Evolutionary conservation across 768 basidiomycete genomes (phyloP).

Genomic region (Astraeus odoratus): DNA sequence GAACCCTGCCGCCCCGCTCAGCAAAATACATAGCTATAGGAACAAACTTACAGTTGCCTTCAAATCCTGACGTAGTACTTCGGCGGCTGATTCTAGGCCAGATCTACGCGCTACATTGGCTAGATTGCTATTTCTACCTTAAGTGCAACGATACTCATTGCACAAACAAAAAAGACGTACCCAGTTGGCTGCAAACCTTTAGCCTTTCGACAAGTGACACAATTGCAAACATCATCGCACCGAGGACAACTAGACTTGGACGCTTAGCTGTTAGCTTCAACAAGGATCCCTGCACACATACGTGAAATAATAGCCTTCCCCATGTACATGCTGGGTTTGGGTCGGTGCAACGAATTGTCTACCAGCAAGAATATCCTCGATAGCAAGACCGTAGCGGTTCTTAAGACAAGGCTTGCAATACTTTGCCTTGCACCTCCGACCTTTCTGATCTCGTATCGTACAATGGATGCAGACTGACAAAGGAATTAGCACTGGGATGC

Average conservation of each 20-base stretch:
- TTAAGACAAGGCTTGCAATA: slow-evolving; percentile 63
- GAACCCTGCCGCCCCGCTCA: slow-evolving; percentile 18
- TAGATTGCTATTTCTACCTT: slow-evolving; percentile 29
- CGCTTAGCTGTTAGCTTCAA: slow-evolving; percentile 9
- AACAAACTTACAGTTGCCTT: slow-evolving; percentile 22
- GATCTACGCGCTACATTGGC: slow-evolving; percentile 30
- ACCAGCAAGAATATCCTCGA: slow-evolving; percentile 38
- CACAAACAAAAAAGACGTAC: slow-evolving; percentile 29
- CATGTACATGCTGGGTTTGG: slow-evolving; percentile 22
- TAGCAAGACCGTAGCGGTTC: slow-evolving; percentile 49
- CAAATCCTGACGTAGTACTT: slow-evolving; percentile 28
- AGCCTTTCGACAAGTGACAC: slow-evolving; percentile 55
- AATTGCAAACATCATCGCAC: slow-evolving; percentile 64
- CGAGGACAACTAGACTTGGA: slow-evolving; percentile 51
- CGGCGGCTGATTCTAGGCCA: slow-evolving; percentile 33
- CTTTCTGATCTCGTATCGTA: slow-evolving; percentile 27
- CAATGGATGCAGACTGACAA: slow-evolving; percentile 31
- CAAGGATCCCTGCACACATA: slow-evolving; percentile 19
- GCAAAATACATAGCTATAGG: neutral
- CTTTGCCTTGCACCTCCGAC: slow-evolving; percentile 45
- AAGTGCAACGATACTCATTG: slow-evolving; percentile 6
- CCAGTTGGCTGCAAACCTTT: slow-evolving; percentile 55
- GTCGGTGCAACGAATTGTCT: slow-evolving; percentile 20
- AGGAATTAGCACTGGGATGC: slow-evolving; percentile 2
- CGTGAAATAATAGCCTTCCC: slow-evolving; percentile 46